Conservation (phyloP, 352 stramenopile genomes). For the Pythium phragmitis region DNA sequence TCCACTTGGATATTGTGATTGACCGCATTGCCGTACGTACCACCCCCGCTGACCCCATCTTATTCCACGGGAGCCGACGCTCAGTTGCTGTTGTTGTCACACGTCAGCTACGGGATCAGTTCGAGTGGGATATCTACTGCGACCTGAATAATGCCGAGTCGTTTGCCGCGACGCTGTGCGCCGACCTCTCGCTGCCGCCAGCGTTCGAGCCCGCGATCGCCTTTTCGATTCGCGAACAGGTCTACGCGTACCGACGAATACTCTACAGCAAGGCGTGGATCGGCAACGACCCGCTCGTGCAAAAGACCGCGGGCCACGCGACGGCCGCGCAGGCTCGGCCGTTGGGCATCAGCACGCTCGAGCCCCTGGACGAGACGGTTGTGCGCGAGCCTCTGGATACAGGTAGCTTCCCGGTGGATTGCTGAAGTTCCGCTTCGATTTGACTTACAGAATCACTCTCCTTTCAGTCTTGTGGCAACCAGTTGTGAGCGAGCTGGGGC, state of each 20-base stretch:
- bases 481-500: constrained; percentile 64
- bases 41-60: background rate
- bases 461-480: constrained; percentile 65
- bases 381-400: constrained; percentile 47
- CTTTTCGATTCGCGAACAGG: constrained; percentile 78
- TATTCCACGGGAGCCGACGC: background rate
- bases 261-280: constrained; percentile 57
- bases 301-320: constrained; percentile 11
- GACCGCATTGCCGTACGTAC: constrained; percentile 55
- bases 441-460: background rate
- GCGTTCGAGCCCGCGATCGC: constrained; percentile 60
- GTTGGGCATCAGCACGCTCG: constrained; percentile 49
- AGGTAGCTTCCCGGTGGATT: constrained; percentile 8
- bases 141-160: constrained; percentile 42
- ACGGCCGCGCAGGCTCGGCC: constrained; percentile 3
- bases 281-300: constrained; percentile 38
- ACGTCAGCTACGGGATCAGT: constrained; percentile 66
- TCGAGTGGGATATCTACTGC: constrained; percentile 76
- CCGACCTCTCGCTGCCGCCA: constrained; percentile 53
- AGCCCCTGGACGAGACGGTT: constrained; percentile 40
- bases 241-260: constrained; percentile 57
- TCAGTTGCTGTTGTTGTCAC: background rate
- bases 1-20: constrained; percentile 73
- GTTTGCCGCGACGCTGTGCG: constrained; percentile 57
- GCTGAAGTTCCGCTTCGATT: background rate